phyloP scores from a whole-genome alignment of 768 basidiomycete species.

The Collybiopsis luxurians region DNA sequence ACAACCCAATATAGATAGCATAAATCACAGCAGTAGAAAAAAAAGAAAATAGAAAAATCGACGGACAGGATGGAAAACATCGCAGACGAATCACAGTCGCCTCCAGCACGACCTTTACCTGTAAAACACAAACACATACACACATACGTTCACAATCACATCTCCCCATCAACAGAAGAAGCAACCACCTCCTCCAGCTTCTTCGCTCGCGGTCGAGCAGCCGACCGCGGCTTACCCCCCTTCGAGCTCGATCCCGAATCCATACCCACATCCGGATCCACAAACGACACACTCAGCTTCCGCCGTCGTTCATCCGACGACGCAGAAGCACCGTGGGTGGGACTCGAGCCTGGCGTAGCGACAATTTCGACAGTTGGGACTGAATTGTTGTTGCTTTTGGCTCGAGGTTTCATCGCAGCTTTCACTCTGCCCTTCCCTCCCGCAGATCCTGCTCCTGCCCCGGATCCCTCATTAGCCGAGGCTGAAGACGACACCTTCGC shows the following conservation, averaged over 20 bases:
- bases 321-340: neutral
- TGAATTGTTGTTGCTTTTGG: neutral
- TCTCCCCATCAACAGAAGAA: conserved; percentile 7
- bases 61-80: no score
- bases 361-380: neutral
- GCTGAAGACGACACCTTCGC: neutral
- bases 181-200: conserved; percentile 5
- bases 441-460: no score
- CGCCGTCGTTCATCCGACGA: neutral
- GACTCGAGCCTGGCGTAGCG: neutral
- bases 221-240: neutral
- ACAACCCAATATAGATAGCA: no score
- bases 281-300: neutral
- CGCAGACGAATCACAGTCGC: no score
- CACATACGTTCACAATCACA: neutral
- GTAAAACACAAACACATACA: no score
- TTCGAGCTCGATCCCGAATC: neutral
- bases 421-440: conserved; percentile 2
- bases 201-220: neutral
- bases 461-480: neutral
- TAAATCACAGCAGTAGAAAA: neutral
- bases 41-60: neutral
- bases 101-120: no score
- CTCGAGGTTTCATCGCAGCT: neutral
- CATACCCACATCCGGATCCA: neutral